Conservation (phyloP, 164 flowering plant genomes). For the Vitis rupestris region DNA sequence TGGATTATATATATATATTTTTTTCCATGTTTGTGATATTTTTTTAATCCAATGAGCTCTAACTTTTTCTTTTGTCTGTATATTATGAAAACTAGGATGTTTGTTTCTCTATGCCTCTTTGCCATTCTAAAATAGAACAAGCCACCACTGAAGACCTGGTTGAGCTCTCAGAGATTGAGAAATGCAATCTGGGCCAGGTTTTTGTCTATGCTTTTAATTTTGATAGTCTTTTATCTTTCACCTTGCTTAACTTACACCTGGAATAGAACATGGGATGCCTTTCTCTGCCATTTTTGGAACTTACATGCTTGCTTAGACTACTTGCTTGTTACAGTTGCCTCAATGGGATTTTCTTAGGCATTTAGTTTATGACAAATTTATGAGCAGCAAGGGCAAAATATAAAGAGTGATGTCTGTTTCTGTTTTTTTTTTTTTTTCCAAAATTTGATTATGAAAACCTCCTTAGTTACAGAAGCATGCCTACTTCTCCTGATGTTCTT, state of each 20-base stretch:
- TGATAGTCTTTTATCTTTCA: neutral
- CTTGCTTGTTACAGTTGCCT: no score
- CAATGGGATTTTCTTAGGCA: no score
- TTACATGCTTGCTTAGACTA: neutral
- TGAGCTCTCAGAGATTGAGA: constrained; percentile 95
- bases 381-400: no score
- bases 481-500: neutral
- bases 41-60: neutral
- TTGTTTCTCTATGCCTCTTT: constrained; percentile 86
- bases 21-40: neutral
- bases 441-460: no score
- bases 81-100: constrained; percentile 50
- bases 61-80: neutral
- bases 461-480: no score
- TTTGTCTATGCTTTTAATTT: constrained; percentile 6
- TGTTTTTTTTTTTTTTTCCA: no score
- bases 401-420: no score
- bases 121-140: constrained; percentile 71
- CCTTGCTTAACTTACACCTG: neutral
- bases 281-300: neutral
- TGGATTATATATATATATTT: no score
- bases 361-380: no score
- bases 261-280: neutral
- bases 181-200: constrained; percentile 85
- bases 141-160: constrained; percentile 75